These are phyloP conservation scores for Mollisia scopiformis DNA, from an alignment of 2,329 filamentous ascomycete genomes.

Conservation along the genomic window DNA sequence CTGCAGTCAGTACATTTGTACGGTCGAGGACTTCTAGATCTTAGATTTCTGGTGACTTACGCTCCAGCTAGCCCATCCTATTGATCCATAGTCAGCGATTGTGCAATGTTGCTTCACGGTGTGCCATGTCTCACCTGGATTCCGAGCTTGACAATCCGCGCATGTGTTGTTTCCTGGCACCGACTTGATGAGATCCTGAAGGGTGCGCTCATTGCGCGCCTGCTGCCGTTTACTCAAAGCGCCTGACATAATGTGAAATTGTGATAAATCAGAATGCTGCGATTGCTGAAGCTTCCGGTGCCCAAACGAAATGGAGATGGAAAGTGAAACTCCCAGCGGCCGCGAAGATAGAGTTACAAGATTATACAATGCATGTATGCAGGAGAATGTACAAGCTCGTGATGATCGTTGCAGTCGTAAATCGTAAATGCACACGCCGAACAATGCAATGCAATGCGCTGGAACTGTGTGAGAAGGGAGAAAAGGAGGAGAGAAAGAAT, in stretches of 20 bases:
- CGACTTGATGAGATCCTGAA: conserved; percentile 86
- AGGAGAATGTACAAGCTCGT: conserved; percentile 22
- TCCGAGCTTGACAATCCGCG: conserved; percentile 89
- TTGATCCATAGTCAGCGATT: conserved; percentile 16
- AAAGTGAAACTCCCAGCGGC: conserved; percentile 1
- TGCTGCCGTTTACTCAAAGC: conserved; percentile 94
- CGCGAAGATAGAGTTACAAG: conserved; percentile 16
- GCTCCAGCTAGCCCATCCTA: conserved; percentile 42
- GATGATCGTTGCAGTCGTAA: conserved; percentile 26
- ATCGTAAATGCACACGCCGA: background rate
- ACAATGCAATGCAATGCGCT: conserved; percentile 4
- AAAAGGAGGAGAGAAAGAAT: conserved; percentile 4
- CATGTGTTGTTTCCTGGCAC: conserved; percentile 90
- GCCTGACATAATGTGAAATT: conserved; percentile 61
- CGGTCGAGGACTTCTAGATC: background rate
- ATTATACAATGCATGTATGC: conserved; percentile 30
- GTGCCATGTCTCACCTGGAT: conserved; percentile 70
- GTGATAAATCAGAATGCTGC: conserved; percentile 14
- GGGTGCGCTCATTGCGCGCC: conserved; percentile 89
- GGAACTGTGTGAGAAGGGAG: background rate
- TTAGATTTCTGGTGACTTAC: conserved; percentile 27
- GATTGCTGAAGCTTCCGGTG: background rate
- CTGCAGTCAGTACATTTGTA: conserved; percentile 22
- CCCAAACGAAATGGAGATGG: background rate
- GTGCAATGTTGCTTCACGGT: background rate